Evolutionary conservation across 2,329 filamentous ascomycete species (phyloP), one percentile per base, ranked within the genome.

Genomic region (Penicillium sp.): DNA sequence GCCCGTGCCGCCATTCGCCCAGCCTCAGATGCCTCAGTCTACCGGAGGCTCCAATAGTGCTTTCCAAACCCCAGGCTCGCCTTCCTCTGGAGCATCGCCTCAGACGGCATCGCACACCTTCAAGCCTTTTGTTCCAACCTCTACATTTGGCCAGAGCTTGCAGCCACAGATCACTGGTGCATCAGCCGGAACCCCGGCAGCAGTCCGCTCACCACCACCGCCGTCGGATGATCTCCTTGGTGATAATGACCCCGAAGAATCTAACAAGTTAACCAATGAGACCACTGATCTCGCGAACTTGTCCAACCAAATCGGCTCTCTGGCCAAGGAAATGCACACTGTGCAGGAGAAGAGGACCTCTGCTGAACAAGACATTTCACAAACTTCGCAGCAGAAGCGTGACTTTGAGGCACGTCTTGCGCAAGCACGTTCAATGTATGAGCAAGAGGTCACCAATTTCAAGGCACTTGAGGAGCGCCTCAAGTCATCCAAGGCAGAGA

Each of bases 281-380:
- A 94, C 92, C 2, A 88, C 89, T 0, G 94, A 99, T 72, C 82
- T 99, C 56, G 94, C 92, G 50, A 97, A 99, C 70, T 81, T 99
- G 65, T 97, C 93, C 1, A 97, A 96, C 72, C 94, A 97, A 73
- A 91, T 99, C 61, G 88, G 91, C 32, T 93, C 89, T 2, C 77
- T 99, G 53, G 89, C 92, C 0, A 95, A 88, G 69, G 92, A 99
- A 76, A 96, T 96, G 86, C 91, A 96, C 70, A 91, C 93, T 64
- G 89, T 96, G 2, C 91, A 96, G 71, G 85, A 82, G 34, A 93
- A 96, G 75, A 88, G 92, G 61, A 83, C 80, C 5, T 84, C 85
- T 2, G 89, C 89, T 0, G 92, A 97, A 73, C 88, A 88, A 61
- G 90, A 96, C 57, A 78, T 97, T 50, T 89, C 83, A 59, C 90